A percentile compares a stretch with the other conserved stretches of the same genome.
Evolutionary conservation across 768 basidiomycete genomes (phyloP).

Genomic region (Polyporus arcularius): DNA sequence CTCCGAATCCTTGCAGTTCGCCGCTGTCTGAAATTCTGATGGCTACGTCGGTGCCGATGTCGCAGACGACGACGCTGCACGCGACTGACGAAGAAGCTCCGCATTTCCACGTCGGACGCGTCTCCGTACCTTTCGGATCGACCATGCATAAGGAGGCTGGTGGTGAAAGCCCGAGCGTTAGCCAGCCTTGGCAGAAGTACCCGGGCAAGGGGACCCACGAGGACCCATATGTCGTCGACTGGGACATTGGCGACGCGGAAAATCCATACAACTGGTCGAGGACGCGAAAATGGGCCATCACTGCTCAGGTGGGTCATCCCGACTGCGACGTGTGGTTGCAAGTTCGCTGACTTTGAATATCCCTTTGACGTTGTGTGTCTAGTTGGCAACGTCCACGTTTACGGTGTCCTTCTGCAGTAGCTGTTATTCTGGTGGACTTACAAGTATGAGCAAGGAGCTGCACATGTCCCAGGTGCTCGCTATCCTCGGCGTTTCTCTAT

Average conservation of each 20-base stretch:
- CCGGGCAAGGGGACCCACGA: constrained; percentile 47
- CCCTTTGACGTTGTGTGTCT: background rate
- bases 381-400: constrained; percentile 50
- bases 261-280: constrained; percentile 60
- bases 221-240: constrained; percentile 57
- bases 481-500: constrained; percentile 60
- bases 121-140: too few species aligned
- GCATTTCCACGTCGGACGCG: too few species aligned
- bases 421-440: constrained; percentile 54
- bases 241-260: constrained; percentile 51
- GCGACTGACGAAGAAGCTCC: constrained; percentile 3
- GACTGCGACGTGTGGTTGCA: background rate
- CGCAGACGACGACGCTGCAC: constrained; percentile 17
- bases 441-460: constrained; percentile 45
- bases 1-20: too few species aligned
- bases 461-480: constrained; percentile 52
- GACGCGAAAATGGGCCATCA: constrained; percentile 53
- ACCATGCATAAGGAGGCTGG: background rate
- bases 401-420: constrained; percentile 63
- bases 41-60: background rate
- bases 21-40: background rate
- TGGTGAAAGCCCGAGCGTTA: background rate
- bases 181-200: constrained; percentile 28
- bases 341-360: background rate
- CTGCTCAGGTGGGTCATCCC: constrained; percentile 43